These are phyloP conservation scores for Luvunga scandens DNA, from an alignment of 345 rosid species.

Conservation along the genomic window DNA sequence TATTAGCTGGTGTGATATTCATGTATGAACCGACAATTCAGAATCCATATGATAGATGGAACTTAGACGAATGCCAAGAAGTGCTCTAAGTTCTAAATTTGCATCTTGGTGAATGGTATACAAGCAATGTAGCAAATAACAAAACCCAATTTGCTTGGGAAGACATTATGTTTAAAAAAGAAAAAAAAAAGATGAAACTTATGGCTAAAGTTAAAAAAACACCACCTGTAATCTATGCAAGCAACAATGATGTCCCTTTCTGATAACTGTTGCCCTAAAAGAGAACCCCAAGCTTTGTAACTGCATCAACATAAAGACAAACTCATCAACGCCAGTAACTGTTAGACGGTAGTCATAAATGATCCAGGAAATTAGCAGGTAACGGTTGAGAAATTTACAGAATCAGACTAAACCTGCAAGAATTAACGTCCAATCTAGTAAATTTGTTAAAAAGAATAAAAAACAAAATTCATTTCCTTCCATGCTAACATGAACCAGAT, in stretches of 20 bases:
- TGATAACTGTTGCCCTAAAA: constrained; percentile 86
- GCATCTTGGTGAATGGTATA: neutral
- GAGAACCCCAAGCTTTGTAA: constrained; percentile 98
- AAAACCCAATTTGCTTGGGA: neutral
- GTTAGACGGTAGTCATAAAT: constrained; percentile 1
- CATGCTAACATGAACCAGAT: neutral
- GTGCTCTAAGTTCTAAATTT: neutral
- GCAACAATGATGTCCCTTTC: constrained; percentile 94
- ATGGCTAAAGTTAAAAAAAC: neutral
- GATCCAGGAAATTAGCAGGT: neutral
- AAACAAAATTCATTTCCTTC: neutral
- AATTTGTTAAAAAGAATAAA: neutral
- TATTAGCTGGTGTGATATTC: neutral
- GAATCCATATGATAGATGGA: neutral
- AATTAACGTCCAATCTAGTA: neutral
- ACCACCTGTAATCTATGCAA: constrained; percentile 94
- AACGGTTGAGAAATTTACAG: neutral
- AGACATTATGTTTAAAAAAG: neutral
- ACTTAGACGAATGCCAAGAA: neutral
- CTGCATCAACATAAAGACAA: constrained; percentile 48
- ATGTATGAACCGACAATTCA: neutral
- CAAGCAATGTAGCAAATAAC: constrained; percentile 1
- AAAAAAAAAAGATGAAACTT: neutral
- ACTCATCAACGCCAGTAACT: constrained; percentile 17
- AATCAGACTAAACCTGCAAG: neutral